These are phyloP conservation scores for Gracilaria gracilis DNA, from an alignment of 23 red algal species.

Conservation along the genomic window DNA sequence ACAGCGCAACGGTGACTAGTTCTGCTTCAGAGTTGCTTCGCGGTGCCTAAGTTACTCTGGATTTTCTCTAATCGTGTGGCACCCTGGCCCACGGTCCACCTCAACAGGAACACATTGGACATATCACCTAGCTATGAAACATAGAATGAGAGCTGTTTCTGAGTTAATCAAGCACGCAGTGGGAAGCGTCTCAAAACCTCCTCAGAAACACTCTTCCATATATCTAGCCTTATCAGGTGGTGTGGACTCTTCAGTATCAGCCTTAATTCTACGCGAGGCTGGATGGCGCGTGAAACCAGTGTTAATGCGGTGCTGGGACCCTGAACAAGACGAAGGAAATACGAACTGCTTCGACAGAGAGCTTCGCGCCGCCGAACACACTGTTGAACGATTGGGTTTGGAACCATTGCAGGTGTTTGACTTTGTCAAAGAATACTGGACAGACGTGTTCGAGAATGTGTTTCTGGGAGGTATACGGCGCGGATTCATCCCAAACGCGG, in stretches of 20 bases:
- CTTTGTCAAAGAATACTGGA: constrained; percentile 82
- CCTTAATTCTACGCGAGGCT: constrained; percentile 45
- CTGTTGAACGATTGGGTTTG: constrained; percentile 33
- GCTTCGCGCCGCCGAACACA: constrained; percentile 37
- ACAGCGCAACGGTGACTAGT: too few relatives aligned
- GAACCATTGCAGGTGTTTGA: constrained; percentile 59
- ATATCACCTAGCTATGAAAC: neutral
- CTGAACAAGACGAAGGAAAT: constrained; percentile 50
- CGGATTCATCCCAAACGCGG: constrained; percentile 76
- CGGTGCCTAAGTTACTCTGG: too few relatives aligned
- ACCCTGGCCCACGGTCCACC: too few relatives aligned
- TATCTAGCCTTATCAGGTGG: constrained; percentile 86
- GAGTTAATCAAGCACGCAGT: constrained; percentile 1
- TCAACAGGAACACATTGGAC: too few relatives aligned
- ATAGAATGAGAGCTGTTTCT: constrained; percentile 21
- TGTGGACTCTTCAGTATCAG: constrained; percentile 86
- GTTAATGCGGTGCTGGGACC: constrained; percentile 81
- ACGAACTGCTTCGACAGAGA: constrained; percentile 59
- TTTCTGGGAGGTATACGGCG: constrained; percentile 47
- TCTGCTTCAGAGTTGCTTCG: too few relatives aligned
- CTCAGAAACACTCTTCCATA: constrained; percentile 23
- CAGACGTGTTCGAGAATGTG: constrained; percentile 73
- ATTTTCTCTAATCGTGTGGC: neutral
- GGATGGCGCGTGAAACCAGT: constrained; percentile 76
- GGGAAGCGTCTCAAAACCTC: constrained; percentile 1